These are phyloP conservation scores for Saitozyma sp. DNA, from an alignment of 768 basidiomycete species.

Conservation along the genomic window DNA sequence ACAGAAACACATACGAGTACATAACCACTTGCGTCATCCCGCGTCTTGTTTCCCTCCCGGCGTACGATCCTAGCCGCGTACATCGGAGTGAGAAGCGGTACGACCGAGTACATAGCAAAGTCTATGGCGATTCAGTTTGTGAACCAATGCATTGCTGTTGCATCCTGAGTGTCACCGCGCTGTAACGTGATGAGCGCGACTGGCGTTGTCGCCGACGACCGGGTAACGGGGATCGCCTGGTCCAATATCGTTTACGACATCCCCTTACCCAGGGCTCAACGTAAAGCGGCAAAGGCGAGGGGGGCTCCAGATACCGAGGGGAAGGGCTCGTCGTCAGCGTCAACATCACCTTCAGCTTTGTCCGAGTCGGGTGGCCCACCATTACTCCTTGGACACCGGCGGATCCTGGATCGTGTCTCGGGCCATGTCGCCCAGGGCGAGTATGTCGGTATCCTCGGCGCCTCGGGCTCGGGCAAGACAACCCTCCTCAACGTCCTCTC, in stretches of 20 bases:
- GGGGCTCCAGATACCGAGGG: background rate
- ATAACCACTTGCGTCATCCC: too few species aligned
- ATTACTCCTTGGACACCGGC: background rate
- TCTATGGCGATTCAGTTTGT: too few species aligned
- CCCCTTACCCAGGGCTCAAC: background rate
- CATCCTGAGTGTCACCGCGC: too few species aligned
- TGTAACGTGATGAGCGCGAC: too few species aligned
- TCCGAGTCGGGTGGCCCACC: background rate
- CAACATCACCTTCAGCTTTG: background rate
- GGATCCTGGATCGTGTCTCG: conserved; percentile 9
- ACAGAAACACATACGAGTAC: too few species aligned
- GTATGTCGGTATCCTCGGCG: conserved; percentile 3
- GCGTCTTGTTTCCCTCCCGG: too few species aligned
- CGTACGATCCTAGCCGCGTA: too few species aligned
- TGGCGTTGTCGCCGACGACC: too few species aligned
- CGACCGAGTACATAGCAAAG: too few species aligned
- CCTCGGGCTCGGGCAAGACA: background rate
- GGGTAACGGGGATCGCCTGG: conserved; percentile 3
- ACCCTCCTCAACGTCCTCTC: background rate
- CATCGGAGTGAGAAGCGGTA: too few species aligned
- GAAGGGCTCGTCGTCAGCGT: background rate
- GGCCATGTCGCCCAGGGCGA: conserved; percentile 10
- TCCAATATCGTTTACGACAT: conserved; percentile 8
- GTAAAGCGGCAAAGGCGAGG: background rate
- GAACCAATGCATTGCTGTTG: too few species aligned